Evolutionary conservation across 805 yeast species (phyloP).

Genomic region (Metschnikowia vanudenii): DNA sequence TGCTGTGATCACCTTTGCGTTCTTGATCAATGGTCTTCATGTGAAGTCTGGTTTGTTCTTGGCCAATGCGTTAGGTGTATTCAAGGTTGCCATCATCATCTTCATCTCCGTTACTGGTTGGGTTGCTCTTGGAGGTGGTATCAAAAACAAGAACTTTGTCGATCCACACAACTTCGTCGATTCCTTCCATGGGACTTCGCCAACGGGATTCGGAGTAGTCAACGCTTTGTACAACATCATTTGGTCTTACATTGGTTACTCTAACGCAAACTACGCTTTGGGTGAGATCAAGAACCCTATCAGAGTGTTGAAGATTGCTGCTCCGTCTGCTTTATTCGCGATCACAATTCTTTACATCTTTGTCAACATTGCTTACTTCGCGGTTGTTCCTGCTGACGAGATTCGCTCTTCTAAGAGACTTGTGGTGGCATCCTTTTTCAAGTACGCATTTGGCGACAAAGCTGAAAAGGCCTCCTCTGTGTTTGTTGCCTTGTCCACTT

Average conservation of each 20-base stretch:
- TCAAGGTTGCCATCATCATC: slow-evolving; percentile 68
- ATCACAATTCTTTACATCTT: slow-evolving; percentile 69
- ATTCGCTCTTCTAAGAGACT: slow-evolving; percentile 61
- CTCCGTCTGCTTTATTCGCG: slow-evolving; percentile 65
- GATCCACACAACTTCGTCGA: slow-evolving; percentile 59
- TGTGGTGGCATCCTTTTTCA: slow-evolving; percentile 75
- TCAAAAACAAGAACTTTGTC: slow-evolving; percentile 45
- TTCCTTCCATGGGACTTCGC: slow-evolving; percentile 54
- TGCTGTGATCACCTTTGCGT: slow-evolving; percentile 70
- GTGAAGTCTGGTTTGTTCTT: slow-evolving; percentile 66
- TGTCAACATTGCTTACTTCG: slow-evolving; percentile 76
- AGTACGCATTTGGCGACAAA: slow-evolving; percentile 62
- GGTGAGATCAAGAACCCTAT: slow-evolving; percentile 77
- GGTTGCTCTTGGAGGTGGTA: slow-evolving; percentile 77
- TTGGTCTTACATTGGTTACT: slow-evolving; percentile 83
- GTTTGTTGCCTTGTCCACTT: slow-evolving; percentile 76
- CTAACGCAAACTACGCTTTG: slow-evolving; percentile 79
- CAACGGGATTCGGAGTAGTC: slow-evolving; percentile 67
- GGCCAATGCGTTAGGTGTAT: slow-evolving; percentile 62
- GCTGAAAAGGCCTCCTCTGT: slow-evolving; percentile 76
- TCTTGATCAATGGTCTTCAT: slow-evolving; percentile 57
- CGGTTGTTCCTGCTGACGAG: slow-evolving; percentile 71
- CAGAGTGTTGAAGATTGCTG: slow-evolving; percentile 66
- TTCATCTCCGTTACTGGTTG: slow-evolving; percentile 77
- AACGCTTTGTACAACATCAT: slow-evolving; percentile 78